Evolutionary conservation across 345 rosid genomes (phyloP), one percentile per base, ranked within the genome.

Genomic region (Eucalyptus marginata): DNA sequence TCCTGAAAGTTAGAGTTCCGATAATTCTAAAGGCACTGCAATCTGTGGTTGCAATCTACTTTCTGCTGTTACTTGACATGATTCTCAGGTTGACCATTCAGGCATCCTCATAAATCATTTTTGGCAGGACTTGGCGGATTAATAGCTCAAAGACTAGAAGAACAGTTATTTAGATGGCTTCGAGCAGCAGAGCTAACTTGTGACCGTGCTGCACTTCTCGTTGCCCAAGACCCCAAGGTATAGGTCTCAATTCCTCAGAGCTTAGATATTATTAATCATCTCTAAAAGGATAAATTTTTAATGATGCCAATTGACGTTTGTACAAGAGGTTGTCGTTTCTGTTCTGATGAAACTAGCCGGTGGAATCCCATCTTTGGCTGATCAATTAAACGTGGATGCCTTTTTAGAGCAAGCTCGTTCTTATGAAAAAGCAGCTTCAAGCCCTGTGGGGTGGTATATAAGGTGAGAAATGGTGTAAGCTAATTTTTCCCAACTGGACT

Each of bases 191-290:
- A 97, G 94, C 91, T 97, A 66, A 97, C 99, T 86, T 97, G 99
- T 89, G 99, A 97, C 90, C 98, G 98, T 79, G 99, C 99, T 88
- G 99, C 99, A 11, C 99, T 97, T 92, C 99, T 97, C 25, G 99
- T 97, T 44, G 96, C 98, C 86, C 98, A 96, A 89, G 98, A 97
- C 90, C 95, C 99, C 83, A 97, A 96, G 98, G 99, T 97, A 91
- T 44, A 43, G 68, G 49, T 87, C 29, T 68, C 40, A 86, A 22
- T 10, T 24, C 36, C 12, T 50, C 25, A 36, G 47, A 44, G 31
- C 66, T 52, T 40, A 76, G 2, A 14, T 87, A 87, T 14, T 15
- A 33, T 87, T 40, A 18, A 76, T 76, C 22, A 76, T 11, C 83
- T 76, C 25, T 40, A 36, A 18, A 76, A 76, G 79, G 51, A 36